A percentile compares a stretch with the other conserved stretches of the same genome.
These are phyloP conservation scores for Ganoderma meredithae DNA, from an alignment of 1,284 basidiomycete genomes.

Conservation along the genomic window DNA sequence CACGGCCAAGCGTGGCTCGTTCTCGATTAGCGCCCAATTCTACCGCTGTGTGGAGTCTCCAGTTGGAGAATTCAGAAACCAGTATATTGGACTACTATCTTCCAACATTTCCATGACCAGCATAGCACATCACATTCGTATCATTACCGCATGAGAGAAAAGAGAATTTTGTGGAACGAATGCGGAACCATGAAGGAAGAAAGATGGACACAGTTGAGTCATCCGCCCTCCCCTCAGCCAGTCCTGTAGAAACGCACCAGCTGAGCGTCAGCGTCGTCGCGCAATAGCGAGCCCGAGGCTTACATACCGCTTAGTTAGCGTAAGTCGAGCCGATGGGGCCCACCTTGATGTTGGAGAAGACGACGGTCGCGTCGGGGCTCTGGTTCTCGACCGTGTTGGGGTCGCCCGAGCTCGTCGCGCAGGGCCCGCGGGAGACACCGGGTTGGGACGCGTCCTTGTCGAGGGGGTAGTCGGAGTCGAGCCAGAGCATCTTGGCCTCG, in stretches of 20 bases:
- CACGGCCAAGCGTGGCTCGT: too few relatives aligned
- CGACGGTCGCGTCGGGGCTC: slow-evolving; percentile 50
- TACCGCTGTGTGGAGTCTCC: too few relatives aligned
- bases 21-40: too few relatives aligned
- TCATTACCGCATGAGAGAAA: too few relatives aligned
- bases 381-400: slow-evolving; percentile 54
- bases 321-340: slow-evolving; percentile 61
- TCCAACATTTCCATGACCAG: background rate
- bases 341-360: slow-evolving; percentile 65
- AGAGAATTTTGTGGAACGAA: slow-evolving; percentile 6
- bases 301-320: slow-evolving; percentile 15
- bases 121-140: background rate
- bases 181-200: slow-evolving; percentile 1
- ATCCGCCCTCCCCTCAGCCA: background rate
- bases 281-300: background rate
- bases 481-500: slow-evolving; percentile 64
- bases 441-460: slow-evolving; percentile 47
- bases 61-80: too few relatives aligned
- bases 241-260: background rate
- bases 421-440: slow-evolving; percentile 61
- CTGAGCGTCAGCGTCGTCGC: background rate
- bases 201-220: background rate
- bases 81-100: background rate
- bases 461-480: slow-evolving; percentile 62
- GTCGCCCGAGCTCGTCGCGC: slow-evolving; percentile 54